A percentile compares a stretch with the other conserved stretches of the same genome.
phyloP scores from a whole-genome alignment of 306 rosid species.

The Citrullus amarus region DNA sequence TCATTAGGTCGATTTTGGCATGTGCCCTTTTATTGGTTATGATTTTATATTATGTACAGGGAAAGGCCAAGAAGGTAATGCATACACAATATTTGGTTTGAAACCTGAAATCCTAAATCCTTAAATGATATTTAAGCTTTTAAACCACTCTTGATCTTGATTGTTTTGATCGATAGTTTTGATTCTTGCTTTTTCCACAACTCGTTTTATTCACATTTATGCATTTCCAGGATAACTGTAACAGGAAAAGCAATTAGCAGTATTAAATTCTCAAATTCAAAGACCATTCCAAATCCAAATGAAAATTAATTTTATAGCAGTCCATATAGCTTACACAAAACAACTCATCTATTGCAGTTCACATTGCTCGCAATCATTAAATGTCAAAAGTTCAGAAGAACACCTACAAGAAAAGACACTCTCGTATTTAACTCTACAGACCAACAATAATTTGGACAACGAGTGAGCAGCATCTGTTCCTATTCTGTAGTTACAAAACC shows the following conservation, averaged over 20 bases:
- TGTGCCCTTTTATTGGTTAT: not conserved
- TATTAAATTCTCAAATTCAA: slow-evolving; percentile 58
- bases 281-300: not conserved
- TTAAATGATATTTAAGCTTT: slow-evolving; percentile 81
- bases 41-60: slow-evolving; percentile 21
- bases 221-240: slow-evolving; percentile 49
- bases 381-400: not conserved
- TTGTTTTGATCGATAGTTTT: not conserved
- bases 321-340: not conserved
- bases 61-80: slow-evolving; percentile 71
- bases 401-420: not conserved
- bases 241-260: slow-evolving; percentile 77
- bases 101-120: slow-evolving; percentile 64
- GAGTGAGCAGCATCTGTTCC: not conserved
- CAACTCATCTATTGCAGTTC: not conserved
- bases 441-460: not conserved
- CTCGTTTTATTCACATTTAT: not conserved
- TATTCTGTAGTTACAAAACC: not conserved
- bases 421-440: not conserved
- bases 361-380: not conserved
- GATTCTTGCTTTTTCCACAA: not conserved
- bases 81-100: slow-evolving; percentile 73
- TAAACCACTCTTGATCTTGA: not conserved
- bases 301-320: not conserved
- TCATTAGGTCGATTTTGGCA: not conserved